phyloP scores from a whole-genome alignment of 495 filamentous ascomycete species.

The Saxispiralis lemnorum region DNA sequence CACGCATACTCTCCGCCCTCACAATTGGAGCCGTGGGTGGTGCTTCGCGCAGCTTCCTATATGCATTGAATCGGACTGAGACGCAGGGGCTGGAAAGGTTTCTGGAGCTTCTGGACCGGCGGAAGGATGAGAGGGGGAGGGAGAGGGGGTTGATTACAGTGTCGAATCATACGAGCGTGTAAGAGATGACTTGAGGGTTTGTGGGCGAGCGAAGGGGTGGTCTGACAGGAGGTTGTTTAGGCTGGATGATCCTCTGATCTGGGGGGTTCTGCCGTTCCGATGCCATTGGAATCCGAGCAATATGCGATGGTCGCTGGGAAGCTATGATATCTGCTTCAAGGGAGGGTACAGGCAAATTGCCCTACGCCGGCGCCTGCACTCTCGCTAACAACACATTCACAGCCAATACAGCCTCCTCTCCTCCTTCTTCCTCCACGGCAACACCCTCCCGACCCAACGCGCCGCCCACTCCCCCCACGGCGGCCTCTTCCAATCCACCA shows the following conservation, averaged over 20 bases:
- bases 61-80: conserved; percentile 29
- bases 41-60: conserved; percentile 22
- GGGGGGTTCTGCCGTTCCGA: conserved; percentile 63
- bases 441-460: conserved; percentile 79
- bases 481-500: conserved; percentile 74
- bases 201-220: not conserved
- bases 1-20: conserved; percentile 17
- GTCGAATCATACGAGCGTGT: conserved; percentile 92
- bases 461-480: conserved; percentile 50
- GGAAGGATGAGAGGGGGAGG: conserved; percentile 49
- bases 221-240: conserved; percentile 28
- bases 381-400: conserved; percentile 2
- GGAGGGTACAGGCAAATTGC: conserved; percentile 32
- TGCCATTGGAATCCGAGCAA: conserved; percentile 54
- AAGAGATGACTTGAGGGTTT: conserved; percentile 27
- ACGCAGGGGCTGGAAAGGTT: conserved; percentile 58
- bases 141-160: conserved; percentile 81
- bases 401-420: conserved; percentile 32
- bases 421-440: conserved; percentile 66
- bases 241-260: conserved; percentile 84
- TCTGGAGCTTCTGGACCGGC: conserved; percentile 52
- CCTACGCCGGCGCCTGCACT: not conserved
- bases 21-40: conserved; percentile 21
- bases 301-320: conserved; percentile 70
- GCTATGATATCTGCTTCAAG: conserved; percentile 81